Evolutionary conservation across 345 rosid genomes (phyloP), one percentile per base, ranked within the genome.

Genomic region (Eucalyptus cloeziana): DNA sequence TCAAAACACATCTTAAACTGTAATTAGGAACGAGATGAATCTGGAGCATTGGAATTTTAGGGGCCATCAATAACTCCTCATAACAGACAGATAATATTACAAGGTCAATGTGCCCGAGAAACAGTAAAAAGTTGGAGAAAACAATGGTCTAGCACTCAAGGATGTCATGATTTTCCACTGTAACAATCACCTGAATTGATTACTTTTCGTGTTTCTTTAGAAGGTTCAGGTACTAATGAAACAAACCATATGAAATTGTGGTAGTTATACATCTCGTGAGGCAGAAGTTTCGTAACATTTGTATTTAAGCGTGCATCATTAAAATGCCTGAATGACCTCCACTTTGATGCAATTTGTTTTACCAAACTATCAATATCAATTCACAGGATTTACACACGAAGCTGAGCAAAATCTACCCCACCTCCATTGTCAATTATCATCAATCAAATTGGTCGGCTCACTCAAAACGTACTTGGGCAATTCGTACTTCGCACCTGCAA

Each of bases 401-500:
- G 64, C 37, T 50, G 50, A 88, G 88, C 67, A 47, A 87, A 86
- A 86, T 56, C 51, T 64, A 45, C 33, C 19, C 25, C 3, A 50
- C 62, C 86, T 37, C 76, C 52, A 14, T 62, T 56, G 79, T 91
- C 89, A 90, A 80, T 88, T 88, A 62, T 92, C 96, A 7, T 81
- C 90, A 88, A 95, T 94, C 95, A 97, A 89, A 91, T 97, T 96
- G 49, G 95, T 91, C 2, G 98, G 98, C 91, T 95, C 96, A 69
- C 97, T 94, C 92, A 97, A 89, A 81, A 96, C 96, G 69, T 96
- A 96, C 90, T 91, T 93, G 3, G 99, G 99, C 30, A 96, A 94
- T 91, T 96, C 98, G 87, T 97, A 97, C 85, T 91, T 94, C 17
- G 96, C 98, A 89, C 97, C 98, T 96, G 92, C 93, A 91, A 91